Evolutionary conservation across 495 filamentous ascomycete species (phyloP), one percentile per base, ranked within the genome.

Genomic region (Daldinia vernicosa): DNA sequence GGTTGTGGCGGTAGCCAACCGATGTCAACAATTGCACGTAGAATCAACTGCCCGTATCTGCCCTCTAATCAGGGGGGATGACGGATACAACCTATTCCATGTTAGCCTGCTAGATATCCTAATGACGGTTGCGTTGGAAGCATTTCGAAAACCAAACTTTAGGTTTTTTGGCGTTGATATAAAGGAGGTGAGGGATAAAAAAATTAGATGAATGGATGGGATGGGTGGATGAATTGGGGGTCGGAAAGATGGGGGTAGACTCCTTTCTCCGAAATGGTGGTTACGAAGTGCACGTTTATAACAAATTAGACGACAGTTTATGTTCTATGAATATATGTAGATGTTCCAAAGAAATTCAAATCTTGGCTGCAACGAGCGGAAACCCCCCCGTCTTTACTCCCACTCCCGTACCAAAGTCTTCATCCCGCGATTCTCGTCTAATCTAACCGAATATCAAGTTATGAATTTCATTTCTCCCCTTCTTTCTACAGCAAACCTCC

Each of bases 261-360:
- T 24, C 7, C 2, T 54, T 57, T 39, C 54, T 57, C 54, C 54
- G 54, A 57, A 53, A 22, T 17, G 54, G 47, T 55, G 30, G 60
- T 40, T 54, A 63, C 60, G 60, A 63, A 63, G 47, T 39, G 27
- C 60, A 55, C 15, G 50, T 54, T 55, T 53, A 62, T 15, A 62
- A 86, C 52, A 33, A 47, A 47, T 47, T 58, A 37, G 22, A 58
- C 14, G 33, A 58, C 22, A 4, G 11, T 9, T 35, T 30, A 9
- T 22, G 39, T 59, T 50, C 15, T 56, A 67, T 50, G 27, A 43
- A 51, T 19, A 19, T 50, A 33, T 8, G 32, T 58, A 58, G 17
- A 51, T 45, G 17, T 22, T 45, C n/a, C n/a, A 45, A 19, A 17
- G 7, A 45, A 45, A 45, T 9, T 0, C 14, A 39, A 39, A 39